A percentile compares a stretch with the other conserved stretches of the same genome.
Conservation (phyloP, 352 stramenopile genomes). For the Pythium monospermum region DNA sequence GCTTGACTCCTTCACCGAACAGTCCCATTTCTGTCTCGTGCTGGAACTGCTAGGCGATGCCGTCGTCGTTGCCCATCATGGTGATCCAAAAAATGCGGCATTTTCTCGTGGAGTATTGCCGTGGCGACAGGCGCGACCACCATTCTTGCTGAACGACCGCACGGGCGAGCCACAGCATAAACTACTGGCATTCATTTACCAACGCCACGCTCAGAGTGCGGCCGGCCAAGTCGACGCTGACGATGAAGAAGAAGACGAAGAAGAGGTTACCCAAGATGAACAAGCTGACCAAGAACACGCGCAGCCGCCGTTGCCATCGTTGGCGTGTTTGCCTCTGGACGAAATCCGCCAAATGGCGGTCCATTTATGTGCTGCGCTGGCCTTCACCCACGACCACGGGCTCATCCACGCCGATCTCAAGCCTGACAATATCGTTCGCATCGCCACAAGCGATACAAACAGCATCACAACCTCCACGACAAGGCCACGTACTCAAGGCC, state of each 20-base stretch:
- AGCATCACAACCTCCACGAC: background rate
- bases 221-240: background rate
- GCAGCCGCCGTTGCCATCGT: conserved; percentile 8
- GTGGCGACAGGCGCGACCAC: conserved; percentile 50
- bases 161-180: conserved; percentile 47
- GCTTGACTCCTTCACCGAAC: conserved; percentile 51
- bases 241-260: background rate
- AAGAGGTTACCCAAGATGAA: background rate
- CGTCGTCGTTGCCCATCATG: conserved; percentile 93
- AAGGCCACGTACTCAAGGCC: too few species aligned
- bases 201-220: background rate
- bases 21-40: conserved; percentile 55
- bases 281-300: background rate
- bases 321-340: conserved; percentile 31
- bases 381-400: conserved; percentile 53
- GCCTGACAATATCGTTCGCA: conserved; percentile 58
- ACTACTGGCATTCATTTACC: conserved; percentile 78
- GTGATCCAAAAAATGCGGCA: conserved; percentile 72
- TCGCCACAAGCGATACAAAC: background rate
- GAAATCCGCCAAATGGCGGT: conserved; percentile 51
- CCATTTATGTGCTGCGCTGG: conserved; percentile 57
- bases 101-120: conserved; percentile 63
- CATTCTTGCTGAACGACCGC: conserved; percentile 86
- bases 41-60: conserved; percentile 56
- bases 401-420: conserved; percentile 77